Evolutionary conservation across 768 basidiomycete species (phyloP).

Genomic region (Rubroboletus satanas): DNA sequence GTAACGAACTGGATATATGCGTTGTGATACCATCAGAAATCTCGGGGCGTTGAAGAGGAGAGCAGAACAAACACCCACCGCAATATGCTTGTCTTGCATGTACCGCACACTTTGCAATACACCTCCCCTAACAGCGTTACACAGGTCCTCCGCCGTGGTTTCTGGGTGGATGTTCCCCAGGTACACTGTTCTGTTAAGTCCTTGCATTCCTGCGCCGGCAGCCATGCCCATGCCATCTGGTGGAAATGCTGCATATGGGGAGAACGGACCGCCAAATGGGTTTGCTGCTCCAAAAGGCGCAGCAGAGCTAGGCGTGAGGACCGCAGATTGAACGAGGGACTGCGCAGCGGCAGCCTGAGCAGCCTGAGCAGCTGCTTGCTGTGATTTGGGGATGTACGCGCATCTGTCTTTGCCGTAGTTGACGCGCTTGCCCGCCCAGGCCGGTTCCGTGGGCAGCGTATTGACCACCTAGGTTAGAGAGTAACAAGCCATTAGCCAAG

Average conservation of each 20-base stretch:
- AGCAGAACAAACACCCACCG: slow-evolving; percentile 48
- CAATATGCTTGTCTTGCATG: slow-evolving; percentile 97
- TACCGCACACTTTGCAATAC: slow-evolving; percentile 93
- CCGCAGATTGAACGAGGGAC: slow-evolving; percentile 52
- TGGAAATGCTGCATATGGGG: slow-evolving; percentile 51
- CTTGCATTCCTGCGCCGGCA: slow-evolving; percentile 38
- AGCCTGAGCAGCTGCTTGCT: slow-evolving; percentile 82
- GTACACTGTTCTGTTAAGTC: slow-evolving; percentile 90
- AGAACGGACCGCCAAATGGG: slow-evolving; percentile 36
- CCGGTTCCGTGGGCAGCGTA: slow-evolving; percentile 85
- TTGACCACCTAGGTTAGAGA: slow-evolving; percentile 99
- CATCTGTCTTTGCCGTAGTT: slow-evolving; percentile 99
- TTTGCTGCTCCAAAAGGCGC: slow-evolving; percentile 29
- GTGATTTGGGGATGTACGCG: slow-evolving; percentile 95
- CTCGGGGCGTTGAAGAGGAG: not conserved
- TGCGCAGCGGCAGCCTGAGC: slow-evolving; percentile 86
- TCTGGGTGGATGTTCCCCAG: slow-evolving; percentile 96
- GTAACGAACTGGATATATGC: slow-evolving; percentile 72
- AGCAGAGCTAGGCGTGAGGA: slow-evolving; percentile 31
- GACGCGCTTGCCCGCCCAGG: slow-evolving; percentile 94
- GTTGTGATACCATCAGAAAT: not conserved
- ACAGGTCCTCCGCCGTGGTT: slow-evolving; percentile 90
- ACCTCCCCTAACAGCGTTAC: slow-evolving; percentile 95
- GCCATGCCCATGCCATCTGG: slow-evolving; percentile 37
- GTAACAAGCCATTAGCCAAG: not conserved